Base-by-base conservation (phyloP, 2,329 filamentous ascomycete species). In the Rhinocladiella mackenziei region DNA sequence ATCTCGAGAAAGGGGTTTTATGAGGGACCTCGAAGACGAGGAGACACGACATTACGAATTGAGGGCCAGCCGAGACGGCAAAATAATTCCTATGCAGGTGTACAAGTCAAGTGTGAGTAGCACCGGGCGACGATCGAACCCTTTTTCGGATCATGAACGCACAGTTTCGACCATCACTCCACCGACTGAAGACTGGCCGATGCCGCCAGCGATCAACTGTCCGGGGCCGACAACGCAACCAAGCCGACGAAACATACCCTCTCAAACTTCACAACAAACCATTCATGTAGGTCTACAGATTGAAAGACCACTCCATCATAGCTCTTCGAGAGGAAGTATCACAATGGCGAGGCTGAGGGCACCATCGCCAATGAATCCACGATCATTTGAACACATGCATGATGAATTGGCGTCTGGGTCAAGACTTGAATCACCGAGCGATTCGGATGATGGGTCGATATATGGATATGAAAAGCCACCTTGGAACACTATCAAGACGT, bases 11-110 rank as follows among this genome's bases (percentile, higher is more conserved):
- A n/a, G 36, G 28, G 29, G 42, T 15, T 53, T 50, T 30, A 11
- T 50, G 36, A 26, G 35, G 11, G 50, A 47, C 10, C 41, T 45
- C 5, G 84, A 0, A 66, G 71, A 46, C 76, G 81, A 47, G 81
- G 51, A 75, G 87, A 18, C 78, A 94, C 56, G 89, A 89, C 0
- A 80, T 94, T 35, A 83, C 84, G 28, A 95, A 84, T 58, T 95
- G 87, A 32, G 46, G 6, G 31, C 46, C 28, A 50, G 45, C 26
- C 42, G 34, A 14, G 51, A 50, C 17, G 51, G 51, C 32, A 50
- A 46, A 31, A 50, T 51, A 23, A 48, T 54, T 18, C 51, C 51
- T 14, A 54, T 54, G 47, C 51, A 50, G 18, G 48, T 54, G 17
- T 49, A 47, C 32, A 49, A 42, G 17, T 14, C 8, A 37, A 37